Evolutionary conservation across 306 rosid species (phyloP), one percentile per base, ranked within the genome.

Genomic region (Vigna reflexopilosa): DNA sequence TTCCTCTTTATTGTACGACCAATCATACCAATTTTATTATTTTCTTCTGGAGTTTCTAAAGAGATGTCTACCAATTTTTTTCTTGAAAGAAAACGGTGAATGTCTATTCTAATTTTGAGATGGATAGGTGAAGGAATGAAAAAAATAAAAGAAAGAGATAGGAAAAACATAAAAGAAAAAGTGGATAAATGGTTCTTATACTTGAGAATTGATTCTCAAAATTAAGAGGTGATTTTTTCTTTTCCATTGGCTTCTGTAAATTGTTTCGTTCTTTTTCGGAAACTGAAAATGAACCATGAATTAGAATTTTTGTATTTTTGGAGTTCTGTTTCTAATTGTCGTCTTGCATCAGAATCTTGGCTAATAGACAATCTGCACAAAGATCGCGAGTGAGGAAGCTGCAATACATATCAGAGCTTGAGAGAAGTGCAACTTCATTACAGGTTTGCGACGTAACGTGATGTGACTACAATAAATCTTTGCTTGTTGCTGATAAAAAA

Each of bases 351-450:
- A 96, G 99, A 86, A 96, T 96, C 57, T 82, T 96, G 83, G 99
- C 99, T 65, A 96, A 96, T 79, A 88, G 99, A 79, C 98, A 96
- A 86, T 96, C 99, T 19, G 99, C 99, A 3, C 99, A 96, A 71
- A 87, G 98, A 85, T 93, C 99, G 52, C 89, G 99, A 76, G 98
- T 96, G 78, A 91, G 98, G 86, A 96, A 93, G 89, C 88, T 96
- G 59, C 99, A 96, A 80, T 96, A 96, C 87, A 91, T 93, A 85
- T 90, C 99, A 63, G 98, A 96, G 86, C 96, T 96, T 1, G 99
- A 96, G 80, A 86, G 99, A 49, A 96, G 92, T 80, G 98, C 93
- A 82, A 93, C 91, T 72, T 96, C 99, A 72, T 79, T 96, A 62
- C 99, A 96, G 88, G 99, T 95, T 22, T 64, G 79, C 17, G 45